Evolutionary conservation across 176 grass and related monocot species (phyloP).

Genomic region (Lolium rigidum): DNA sequence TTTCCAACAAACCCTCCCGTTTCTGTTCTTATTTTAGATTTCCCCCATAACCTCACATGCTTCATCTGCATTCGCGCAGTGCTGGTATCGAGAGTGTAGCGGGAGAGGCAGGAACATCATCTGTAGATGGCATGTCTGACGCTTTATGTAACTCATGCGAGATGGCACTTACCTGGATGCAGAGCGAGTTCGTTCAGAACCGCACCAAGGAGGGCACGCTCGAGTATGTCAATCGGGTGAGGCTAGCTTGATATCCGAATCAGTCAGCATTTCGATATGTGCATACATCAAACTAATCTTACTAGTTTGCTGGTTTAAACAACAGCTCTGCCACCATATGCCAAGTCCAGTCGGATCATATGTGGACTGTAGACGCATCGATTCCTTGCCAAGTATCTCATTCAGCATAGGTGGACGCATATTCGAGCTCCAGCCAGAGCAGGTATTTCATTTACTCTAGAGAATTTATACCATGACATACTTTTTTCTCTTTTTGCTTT

Average conservation of each 20-base stretch:
- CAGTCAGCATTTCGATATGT: neutral
- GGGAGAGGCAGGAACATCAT: constrained; percentile 31
- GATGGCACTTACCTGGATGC: constrained; percentile 87
- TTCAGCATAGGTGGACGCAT: constrained; percentile 68
- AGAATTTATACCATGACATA: neutral
- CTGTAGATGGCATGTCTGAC: constrained; percentile 43
- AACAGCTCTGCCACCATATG: constrained; percentile 62
- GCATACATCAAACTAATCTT: constrained; percentile 26
- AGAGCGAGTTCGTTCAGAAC: constrained; percentile 71
- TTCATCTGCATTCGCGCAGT: constrained; percentile 42
- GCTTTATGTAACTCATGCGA: constrained; percentile 70
- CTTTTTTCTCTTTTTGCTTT: neutral
- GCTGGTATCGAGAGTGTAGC: constrained; percentile 56
- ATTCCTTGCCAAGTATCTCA: constrained; percentile 41
- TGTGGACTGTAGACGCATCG: constrained; percentile 57
- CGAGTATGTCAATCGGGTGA: constrained; percentile 70
- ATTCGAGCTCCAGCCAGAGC: constrained; percentile 63
- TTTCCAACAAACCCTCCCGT: neutral
- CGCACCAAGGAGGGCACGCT: constrained; percentile 61
- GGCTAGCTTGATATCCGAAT: neutral
- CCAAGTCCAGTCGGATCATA: constrained; percentile 61
- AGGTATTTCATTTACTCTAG: constrained; percentile 46
- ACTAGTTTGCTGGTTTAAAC: constrained; percentile 1
- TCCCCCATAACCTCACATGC: neutral
- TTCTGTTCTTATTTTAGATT: neutral